Base-by-base conservation (phyloP, 2,329 filamentous ascomycete genomes). In the Diatrype stigma region DNA sequence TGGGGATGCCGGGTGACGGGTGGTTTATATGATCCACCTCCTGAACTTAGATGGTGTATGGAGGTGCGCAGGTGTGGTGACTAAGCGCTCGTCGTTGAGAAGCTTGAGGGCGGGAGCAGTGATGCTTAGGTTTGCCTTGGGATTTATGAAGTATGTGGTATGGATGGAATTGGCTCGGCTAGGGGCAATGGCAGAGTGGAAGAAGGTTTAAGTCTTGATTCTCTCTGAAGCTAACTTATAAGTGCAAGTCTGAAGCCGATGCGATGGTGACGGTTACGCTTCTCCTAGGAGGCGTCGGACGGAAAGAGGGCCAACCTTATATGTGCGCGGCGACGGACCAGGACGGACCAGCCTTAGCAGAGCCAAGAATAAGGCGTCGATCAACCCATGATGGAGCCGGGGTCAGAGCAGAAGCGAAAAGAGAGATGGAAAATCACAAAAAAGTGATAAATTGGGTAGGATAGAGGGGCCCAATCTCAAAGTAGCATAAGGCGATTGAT, bases 161-260 rank as follows among this genome's bases (percentile, higher is more conserved):
- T 35, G 46, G n/a, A n/a, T 48, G 48, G 14, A 55, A 53, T 46
- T 37, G 47, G 6, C 10, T 30, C 6, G 19, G 37, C 3, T 2
- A 21, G 6, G 17, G 12, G 37, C 3, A 40, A 40, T 19, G 37
- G 7, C 12, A 40, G 37, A 22, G 19, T 6, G 17, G 19, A 40
- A 21, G 12, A 40, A 21, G 12, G 17, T 40, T 22, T 12, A 38
- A 40, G 17, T 40, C 17, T 40, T 22, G 8, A 6, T 14, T 40
- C 11, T 22, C 11, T 21, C 37, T 40, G 17, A 19, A 19, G 6
- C 37, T 17, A 10, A 8, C n/a, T n/a, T n/a, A n/a, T n/a, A n/a
- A 30, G 37, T 22, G 16, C 37, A 40, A 40, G 17, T 22, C 37
- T 40, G 37, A 40, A 40, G 37, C 37, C 37, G 37, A 40, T 40